A percentile compares a stretch with the other conserved stretches of the same genome.
Conservation (phyloP, 306 rosid genomes). For the Crotalaria pallida region DNA sequence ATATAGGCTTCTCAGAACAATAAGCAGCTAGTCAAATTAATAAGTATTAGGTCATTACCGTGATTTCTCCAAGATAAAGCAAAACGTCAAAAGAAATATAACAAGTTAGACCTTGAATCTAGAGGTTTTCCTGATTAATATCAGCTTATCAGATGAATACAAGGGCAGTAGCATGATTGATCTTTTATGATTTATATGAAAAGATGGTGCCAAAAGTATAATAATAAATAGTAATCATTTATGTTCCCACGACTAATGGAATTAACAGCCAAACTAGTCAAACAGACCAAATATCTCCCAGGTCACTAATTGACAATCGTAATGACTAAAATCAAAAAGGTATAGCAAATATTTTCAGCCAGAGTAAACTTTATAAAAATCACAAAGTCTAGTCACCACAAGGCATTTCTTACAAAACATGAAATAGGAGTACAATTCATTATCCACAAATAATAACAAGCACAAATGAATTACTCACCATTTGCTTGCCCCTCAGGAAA, state of each 20-base stretch:
- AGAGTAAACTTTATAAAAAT: not conserved
- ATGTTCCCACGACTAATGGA: not conserved
- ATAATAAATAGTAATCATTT: not conserved
- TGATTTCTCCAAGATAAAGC: not conserved
- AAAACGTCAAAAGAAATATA: not conserved
- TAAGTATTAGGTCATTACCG: not conserved
- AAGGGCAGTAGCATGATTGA: not conserved
- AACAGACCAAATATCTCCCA: not conserved
- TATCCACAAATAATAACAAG: slow-evolving; percentile 10
- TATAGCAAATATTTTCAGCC: not conserved
- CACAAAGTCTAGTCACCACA: not conserved
- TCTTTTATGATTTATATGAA: not conserved
- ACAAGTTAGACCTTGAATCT: not conserved
- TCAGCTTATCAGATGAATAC: not conserved
- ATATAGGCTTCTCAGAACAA: not conserved
- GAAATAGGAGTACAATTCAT: not conserved
- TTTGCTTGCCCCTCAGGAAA: not conserved
- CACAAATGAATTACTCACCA: slow-evolving; percentile 45
- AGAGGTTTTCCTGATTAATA: not conserved
- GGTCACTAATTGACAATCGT: too few species aligned
- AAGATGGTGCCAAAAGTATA: not conserved
- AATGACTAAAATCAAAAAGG: not conserved
- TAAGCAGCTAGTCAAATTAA: not conserved
- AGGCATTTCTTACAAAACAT: not conserved
- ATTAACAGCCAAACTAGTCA: not conserved